A percentile compares a stretch with the other conserved stretches of the same genome.
These are phyloP conservation scores for Furcasterigmium furcatum DNA, from an alignment of 2,329 filamentous ascomycete genomes.

Conservation along the genomic window DNA sequence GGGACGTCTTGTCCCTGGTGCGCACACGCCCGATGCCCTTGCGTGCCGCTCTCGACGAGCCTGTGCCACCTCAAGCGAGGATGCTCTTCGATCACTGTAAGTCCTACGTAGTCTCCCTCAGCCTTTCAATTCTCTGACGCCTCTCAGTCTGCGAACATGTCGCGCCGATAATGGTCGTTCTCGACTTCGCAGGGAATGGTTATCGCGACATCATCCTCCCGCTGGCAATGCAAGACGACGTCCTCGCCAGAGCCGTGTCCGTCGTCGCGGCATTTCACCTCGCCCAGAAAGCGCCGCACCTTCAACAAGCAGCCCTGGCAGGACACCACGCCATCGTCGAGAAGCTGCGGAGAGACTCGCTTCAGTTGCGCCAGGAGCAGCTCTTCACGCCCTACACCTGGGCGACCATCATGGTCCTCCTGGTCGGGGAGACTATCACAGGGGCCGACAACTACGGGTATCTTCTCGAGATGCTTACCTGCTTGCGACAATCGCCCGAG, in stretches of 20 bases:
- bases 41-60: slow-evolving; percentile 18
- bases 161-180: slow-evolving; percentile 34
- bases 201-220: slow-evolving; percentile 34
- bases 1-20: neutral
- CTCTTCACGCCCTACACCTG: slow-evolving; percentile 31
- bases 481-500: slow-evolving; percentile 17
- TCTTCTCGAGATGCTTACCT: slow-evolving; percentile 30
- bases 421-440: slow-evolving; percentile 37
- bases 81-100: slow-evolving; percentile 31
- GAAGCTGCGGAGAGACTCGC: slow-evolving; percentile 25
- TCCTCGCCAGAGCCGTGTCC: slow-evolving; percentile 29
- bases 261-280: slow-evolving; percentile 36
- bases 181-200: slow-evolving; percentile 30
- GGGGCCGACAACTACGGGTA: slow-evolving; percentile 32
- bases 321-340: slow-evolving; percentile 30
- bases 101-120: slow-evolving; percentile 5
- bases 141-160: slow-evolving; percentile 28
- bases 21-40: slow-evolving; percentile 5
- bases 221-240: slow-evolving; percentile 30
- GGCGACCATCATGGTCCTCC: slow-evolving; percentile 30
- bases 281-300: slow-evolving; percentile 22
- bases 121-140: neutral
- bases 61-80: slow-evolving; percentile 22
- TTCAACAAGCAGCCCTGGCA: slow-evolving; percentile 25
- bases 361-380: slow-evolving; percentile 18